A percentile compares a stretch with the other conserved stretches of the same genome.
These are phyloP conservation scores for Nakaseomyces nivariensis DNA, from an alignment of 1,139 yeast species.

Conservation along the genomic window DNA sequence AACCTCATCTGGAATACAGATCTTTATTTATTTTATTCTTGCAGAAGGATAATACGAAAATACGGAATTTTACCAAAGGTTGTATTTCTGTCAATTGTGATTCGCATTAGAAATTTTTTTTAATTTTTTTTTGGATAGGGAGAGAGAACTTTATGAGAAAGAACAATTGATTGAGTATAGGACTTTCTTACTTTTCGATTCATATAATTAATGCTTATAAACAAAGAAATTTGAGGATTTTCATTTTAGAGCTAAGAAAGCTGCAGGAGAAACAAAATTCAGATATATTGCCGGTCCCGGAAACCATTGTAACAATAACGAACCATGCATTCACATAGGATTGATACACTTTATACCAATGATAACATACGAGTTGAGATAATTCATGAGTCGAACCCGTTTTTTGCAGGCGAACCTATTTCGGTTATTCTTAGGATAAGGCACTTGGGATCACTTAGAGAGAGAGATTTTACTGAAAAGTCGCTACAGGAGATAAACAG, in stretches of 20 bases:
- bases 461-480: conserved; percentile 9
- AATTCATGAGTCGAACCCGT: conserved; percentile 32
- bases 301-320: too few relatives aligned
- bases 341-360: conserved; percentile 22
- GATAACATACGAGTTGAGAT: conserved; percentile 32
- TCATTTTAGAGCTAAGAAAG: too few relatives aligned
- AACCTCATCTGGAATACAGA: too few relatives aligned
- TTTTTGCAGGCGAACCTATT: conserved; percentile 33
- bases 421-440: conserved; percentile 31
- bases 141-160: too few relatives aligned
- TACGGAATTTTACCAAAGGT: neutral
- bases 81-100: neutral
- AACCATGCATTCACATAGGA: conserved; percentile 23
- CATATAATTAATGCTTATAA: too few relatives aligned
- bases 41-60: too few relatives aligned
- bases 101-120: too few relatives aligned
- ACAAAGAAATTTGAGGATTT: too few relatives aligned
- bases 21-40: too few relatives aligned
- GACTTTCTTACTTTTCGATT: too few relatives aligned
- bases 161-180: too few relatives aligned
- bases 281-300: neutral
- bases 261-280: neutral
- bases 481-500: conserved; percentile 9
- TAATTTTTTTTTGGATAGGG: too few relatives aligned
- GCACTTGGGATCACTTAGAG: conserved; percentile 29